These are phyloP conservation scores for Paracamarosporium sp. DNA, from an alignment of 2,329 filamentous ascomycete species.

Conservation along the genomic window DNA sequence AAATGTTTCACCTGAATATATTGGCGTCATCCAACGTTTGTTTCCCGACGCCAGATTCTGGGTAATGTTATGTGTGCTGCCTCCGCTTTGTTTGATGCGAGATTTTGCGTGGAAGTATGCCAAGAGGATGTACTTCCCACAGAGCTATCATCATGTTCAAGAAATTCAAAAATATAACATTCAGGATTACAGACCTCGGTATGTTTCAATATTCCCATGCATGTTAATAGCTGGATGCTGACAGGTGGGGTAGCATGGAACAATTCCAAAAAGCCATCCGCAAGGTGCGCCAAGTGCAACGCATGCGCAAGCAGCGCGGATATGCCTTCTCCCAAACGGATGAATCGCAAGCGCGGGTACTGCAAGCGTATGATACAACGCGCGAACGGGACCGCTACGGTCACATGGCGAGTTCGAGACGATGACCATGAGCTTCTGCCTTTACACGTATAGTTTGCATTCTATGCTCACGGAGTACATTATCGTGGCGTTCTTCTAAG, in stretches of 20 bases:
- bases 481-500: background rate
- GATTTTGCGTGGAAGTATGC: constrained; percentile 98
- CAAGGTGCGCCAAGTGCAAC: constrained; percentile 96
- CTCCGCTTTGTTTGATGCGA: constrained; percentile 80
- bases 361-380: constrained; percentile 98
- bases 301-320: constrained; percentile 98
- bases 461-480: background rate
- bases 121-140: constrained; percentile 95
- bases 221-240: background rate
- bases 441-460: background rate
- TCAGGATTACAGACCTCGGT: constrained; percentile 96
- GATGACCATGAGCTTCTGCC: background rate
- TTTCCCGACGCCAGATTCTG: constrained; percentile 88
- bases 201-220: constrained; percentile 42
- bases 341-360: constrained; percentile 90
- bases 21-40: constrained; percentile 80
- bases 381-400: constrained; percentile 89
- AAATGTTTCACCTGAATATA: constrained; percentile 81
- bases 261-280: constrained; percentile 99
- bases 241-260: constrained; percentile 74
- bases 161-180: constrained; percentile 99
- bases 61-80: constrained; percentile 83
- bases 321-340: constrained; percentile 99
- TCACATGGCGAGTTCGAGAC: constrained; percentile 78
- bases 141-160: constrained; percentile 97